phyloP scores from a whole-genome alignment of 1,139 yeast genomes.

The Candida pseudoviswanathii region DNA sequence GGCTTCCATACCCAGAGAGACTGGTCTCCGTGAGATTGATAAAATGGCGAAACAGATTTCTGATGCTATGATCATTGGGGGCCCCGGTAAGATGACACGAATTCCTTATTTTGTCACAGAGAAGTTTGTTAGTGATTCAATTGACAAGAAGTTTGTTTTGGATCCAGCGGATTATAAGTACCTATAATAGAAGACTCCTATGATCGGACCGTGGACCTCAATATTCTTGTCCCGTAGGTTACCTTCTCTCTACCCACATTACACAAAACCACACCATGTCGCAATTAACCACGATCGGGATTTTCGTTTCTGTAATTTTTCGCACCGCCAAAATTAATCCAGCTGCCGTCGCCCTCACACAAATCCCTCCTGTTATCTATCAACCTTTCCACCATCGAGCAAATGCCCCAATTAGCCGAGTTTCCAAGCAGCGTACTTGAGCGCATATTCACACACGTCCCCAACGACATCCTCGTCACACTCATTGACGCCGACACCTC shows the following conservation, averaged over 20 bases:
- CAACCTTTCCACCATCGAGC: no score
- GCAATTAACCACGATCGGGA: no score
- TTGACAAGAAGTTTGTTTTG: slow-evolving; percentile 39
- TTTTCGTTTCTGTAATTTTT: no score
- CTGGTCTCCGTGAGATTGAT: slow-evolving; percentile 14
- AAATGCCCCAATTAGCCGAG: neutral
- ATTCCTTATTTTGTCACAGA: slow-evolving; percentile 53
- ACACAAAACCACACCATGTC: neutral
- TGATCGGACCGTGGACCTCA: no score
- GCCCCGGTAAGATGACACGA: slow-evolving; percentile 17
- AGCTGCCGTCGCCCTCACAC: no score
- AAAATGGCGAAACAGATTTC: slow-evolving; percentile 25
- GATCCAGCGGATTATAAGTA: slow-evolving; percentile 46
- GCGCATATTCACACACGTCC: neutral
- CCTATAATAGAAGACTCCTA: neutral
- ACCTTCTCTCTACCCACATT: no score
- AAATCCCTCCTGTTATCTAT: no score
- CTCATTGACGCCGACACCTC: neutral
- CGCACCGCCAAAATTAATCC: no score
- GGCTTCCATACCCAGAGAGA: slow-evolving; percentile 10
- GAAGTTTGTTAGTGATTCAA: slow-evolving; percentile 45
- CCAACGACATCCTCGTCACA: neutral
- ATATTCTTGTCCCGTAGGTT: no score
- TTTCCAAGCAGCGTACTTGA: neutral
- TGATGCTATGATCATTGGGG: slow-evolving; percentile 18